Evolutionary conservation across 768 basidiomycete species (phyloP), one percentile per base, ranked within the genome.

Genomic region (Amanita inopinata): DNA sequence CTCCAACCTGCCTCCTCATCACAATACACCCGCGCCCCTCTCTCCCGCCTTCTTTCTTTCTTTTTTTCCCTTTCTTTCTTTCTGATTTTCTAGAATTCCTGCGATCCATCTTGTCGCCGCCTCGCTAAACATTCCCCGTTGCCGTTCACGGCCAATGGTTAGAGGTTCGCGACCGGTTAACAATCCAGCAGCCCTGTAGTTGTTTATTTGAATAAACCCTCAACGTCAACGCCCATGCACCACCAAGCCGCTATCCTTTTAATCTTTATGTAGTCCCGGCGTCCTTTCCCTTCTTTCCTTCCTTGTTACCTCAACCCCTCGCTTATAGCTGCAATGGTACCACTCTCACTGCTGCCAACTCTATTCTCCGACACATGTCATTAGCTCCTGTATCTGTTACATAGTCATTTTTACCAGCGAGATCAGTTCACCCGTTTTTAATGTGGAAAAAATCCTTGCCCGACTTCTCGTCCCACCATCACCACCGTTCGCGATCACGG

Each of bases 1-100:
- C 35, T 19, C 46, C 40, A n/a, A n/a, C 50, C 50, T 31, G 35
- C 45, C 35, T 51, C 52, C 38, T 50, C 54, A 12, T 11, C 19
- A 12, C 18, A 28, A 7, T 28, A n/a, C n/a, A 28, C 27, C n/a
- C n/a, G 27, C 27, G n/a, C n/a, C 7, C 7, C n/a, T 7, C 27
- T 28, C 27, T 28, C 27, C 7, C n/a, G n/a, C 27, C 7, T 28
- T 7, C 27, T 28, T 7, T 28, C 7, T 7, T 28, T n/a, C n/a
- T n/a, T 28, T n/a, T n/a, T 28, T 28, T 28, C 7, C 27, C 7
- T 28, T 7, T 28, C 27, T 28, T 28, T 28, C 27, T 28, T 28
- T 28, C 27, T 28, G 7, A n/a, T 28, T 28, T 28, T 28, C 27
- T 28, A 28, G 27, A 28, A 28, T 28, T n/a, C 40, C 34, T 12